Evolutionary conservation across 371 early-diverging fungal genomes (phyloP).

Genomic region (Mycotypha africana): DNA sequence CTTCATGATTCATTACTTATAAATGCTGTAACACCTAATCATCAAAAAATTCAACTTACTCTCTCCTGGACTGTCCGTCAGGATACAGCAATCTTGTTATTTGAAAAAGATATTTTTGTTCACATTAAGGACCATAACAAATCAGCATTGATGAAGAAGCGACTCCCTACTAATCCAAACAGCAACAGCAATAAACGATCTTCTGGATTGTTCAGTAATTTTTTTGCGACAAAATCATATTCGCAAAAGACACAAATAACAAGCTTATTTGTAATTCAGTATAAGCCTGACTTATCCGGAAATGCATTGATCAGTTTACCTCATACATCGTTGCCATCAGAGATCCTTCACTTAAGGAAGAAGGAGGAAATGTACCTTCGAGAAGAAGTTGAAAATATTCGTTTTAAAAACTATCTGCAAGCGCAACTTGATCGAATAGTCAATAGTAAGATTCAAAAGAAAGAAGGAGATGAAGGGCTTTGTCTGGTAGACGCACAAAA

Average conservation of each 20-base stretch:
- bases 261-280: slow-evolving; percentile 29
- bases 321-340: not conserved
- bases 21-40: slow-evolving; percentile 63
- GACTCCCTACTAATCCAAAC: slow-evolving; percentile 1
- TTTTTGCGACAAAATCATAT: slow-evolving; percentile 10
- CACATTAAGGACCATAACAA: slow-evolving; percentile 46
- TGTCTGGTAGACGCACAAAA: slow-evolving; percentile 11
- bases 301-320: slow-evolving; percentile 25
- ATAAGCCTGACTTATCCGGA: slow-evolving; percentile 44
- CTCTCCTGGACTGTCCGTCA: slow-evolving; percentile 47
- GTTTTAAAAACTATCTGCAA: slow-evolving; percentile 7
- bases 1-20: slow-evolving; percentile 69
- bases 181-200: slow-evolving; percentile 25
- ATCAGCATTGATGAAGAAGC: slow-evolving; percentile 24
- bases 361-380: slow-evolving; percentile 1
- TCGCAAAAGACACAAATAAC: slow-evolving; percentile 24
- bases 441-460: not conserved
- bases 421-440: slow-evolving; percentile 15
- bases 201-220: slow-evolving; percentile 17
- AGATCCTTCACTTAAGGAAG: not conserved
- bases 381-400: slow-evolving; percentile 3
- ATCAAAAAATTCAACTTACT: slow-evolving; percentile 46
- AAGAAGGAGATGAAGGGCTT: not conserved
- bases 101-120: slow-evolving; percentile 50
- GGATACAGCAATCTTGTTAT: slow-evolving; percentile 29